Evolutionary conservation across 2,329 filamentous ascomycete genomes (phyloP).

Genomic region (Trichoderma semiorbis): DNA sequence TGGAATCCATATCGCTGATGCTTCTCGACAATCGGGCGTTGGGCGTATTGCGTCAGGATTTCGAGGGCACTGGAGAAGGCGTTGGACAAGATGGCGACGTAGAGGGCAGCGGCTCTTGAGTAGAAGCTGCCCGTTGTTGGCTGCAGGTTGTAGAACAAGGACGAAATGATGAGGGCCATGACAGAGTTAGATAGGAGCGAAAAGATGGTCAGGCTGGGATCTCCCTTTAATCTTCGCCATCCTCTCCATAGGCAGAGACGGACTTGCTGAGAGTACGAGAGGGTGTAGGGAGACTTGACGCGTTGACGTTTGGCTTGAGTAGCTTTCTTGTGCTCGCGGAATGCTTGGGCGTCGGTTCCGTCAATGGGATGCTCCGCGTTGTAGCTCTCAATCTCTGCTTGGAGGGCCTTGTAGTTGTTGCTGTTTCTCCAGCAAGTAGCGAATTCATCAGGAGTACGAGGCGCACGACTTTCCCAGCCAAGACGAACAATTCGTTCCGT

Average conservation of each 20-base stretch:
- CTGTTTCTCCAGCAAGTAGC: slow-evolving; percentile 32
- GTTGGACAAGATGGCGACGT: slow-evolving; percentile 54
- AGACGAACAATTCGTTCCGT: slow-evolving; percentile 26
- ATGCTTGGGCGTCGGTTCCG: slow-evolving; percentile 18
- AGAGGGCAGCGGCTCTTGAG: slow-evolving; percentile 45
- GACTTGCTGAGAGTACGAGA: slow-evolving; percentile 45
- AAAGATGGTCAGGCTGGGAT: slow-evolving; percentile 15
- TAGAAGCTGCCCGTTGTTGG: slow-evolving; percentile 42
- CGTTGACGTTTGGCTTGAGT: slow-evolving; percentile 33
- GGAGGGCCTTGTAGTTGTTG: slow-evolving; percentile 23
- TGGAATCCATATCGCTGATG: slow-evolving; percentile 40
- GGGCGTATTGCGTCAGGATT: slow-evolving; percentile 37
- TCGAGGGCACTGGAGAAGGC: slow-evolving; percentile 41
- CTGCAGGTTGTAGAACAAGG: slow-evolving; percentile 48
- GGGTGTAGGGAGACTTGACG: slow-evolving; percentile 43
- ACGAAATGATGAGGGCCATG: slow-evolving; percentile 49
- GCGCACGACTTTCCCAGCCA: slow-evolving; percentile 19
- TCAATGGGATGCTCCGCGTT: slow-evolving; percentile 19
- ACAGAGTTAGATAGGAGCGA: slow-evolving; percentile 37
- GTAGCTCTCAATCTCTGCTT: slow-evolving; percentile 30
- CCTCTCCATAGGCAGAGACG: slow-evolving; percentile 36
- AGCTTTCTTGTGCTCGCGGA: slow-evolving; percentile 12
- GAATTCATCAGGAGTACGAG: slow-evolving; percentile 36
- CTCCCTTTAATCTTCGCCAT: slow-evolving; percentile 11
- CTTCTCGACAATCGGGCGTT: slow-evolving; percentile 39